A percentile compares a stretch with the other conserved stretches of the same genome.
These are phyloP conservation scores for Avena eriantha DNA, from an alignment of 176 grass and related monocot genomes.

Conservation along the genomic window DNA sequence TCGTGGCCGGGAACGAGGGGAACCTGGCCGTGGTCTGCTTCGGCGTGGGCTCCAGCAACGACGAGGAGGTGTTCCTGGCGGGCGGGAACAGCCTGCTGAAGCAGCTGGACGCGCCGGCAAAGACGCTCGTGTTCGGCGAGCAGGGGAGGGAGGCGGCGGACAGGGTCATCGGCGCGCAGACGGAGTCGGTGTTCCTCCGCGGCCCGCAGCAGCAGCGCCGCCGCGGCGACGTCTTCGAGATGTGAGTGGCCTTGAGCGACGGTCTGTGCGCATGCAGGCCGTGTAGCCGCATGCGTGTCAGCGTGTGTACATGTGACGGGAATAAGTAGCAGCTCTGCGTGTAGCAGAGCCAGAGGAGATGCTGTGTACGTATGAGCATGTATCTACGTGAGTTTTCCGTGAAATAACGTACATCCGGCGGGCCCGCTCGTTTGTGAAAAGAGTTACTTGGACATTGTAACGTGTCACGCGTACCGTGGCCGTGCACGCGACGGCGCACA, in stretches of 20 bases:
- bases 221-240: background rate
- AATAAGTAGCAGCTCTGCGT: background rate
- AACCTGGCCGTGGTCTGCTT: conserved; percentile 63
- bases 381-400: background rate
- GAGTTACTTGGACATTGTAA: background rate
- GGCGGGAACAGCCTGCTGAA: conserved; percentile 58
- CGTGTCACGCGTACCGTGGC: background rate
- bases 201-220: conserved; percentile 37
- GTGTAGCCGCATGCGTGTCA: background rate
- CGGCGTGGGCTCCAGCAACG: conserved; percentile 41
- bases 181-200: conserved; percentile 56
- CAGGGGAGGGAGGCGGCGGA: conserved; percentile 55
- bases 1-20: conserved; percentile 49
- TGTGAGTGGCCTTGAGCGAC: background rate
- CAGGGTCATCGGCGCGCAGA: conserved; percentile 56
- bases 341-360: background rate
- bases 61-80: conserved; percentile 56
- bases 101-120: conserved; percentile 49
- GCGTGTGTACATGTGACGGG: background rate
- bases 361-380: background rate
- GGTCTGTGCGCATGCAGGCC: background rate
- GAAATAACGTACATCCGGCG: background rate
- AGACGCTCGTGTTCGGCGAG: conserved; percentile 25
- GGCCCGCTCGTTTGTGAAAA: background rate
- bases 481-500: too few species aligned